These are phyloP conservation scores for Tuber brumale DNA, from an alignment of 495 filamentous ascomycete genomes.

Conservation along the genomic window DNA sequence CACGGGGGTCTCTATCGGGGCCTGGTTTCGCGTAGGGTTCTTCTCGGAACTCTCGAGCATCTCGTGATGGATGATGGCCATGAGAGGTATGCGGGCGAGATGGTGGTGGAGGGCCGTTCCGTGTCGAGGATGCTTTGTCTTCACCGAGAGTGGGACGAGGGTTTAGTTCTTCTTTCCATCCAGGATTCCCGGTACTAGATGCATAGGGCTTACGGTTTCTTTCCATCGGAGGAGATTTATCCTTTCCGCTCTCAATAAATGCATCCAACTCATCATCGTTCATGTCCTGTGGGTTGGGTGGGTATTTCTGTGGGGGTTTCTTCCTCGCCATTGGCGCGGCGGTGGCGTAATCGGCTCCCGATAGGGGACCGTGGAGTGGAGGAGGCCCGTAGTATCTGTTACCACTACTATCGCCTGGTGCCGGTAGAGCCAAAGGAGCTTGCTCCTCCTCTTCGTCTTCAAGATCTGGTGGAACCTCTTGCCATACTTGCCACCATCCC, in stretches of 20 bases:
- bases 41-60: slow-evolving; percentile 11
- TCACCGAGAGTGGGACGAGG: slow-evolving; percentile 37
- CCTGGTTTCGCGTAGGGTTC: slow-evolving; percentile 9
- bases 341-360: slow-evolving; percentile 14
- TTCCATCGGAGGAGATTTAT: slow-evolving; percentile 22
- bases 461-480: slow-evolving; percentile 35
- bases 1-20: background rate
- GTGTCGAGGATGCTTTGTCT: slow-evolving; percentile 24
- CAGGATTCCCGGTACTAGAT: slow-evolving; percentile 7
- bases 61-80: slow-evolving; percentile 23
- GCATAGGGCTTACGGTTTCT: slow-evolving; percentile 21
- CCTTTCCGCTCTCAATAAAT: slow-evolving; percentile 6
- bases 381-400: slow-evolving; percentile 25
- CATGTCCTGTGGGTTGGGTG: background rate
- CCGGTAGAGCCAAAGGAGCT: slow-evolving; percentile 32
- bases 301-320: slow-evolving; percentile 6
- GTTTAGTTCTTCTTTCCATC: slow-evolving; percentile 33
- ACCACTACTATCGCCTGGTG: slow-evolving; percentile 15
- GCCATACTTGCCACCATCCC: slow-evolving; percentile 38
- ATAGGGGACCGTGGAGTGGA: slow-evolving; percentile 21
- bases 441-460: slow-evolving; percentile 34
- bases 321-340: slow-evolving; percentile 10
- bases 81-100: slow-evolving; percentile 32
- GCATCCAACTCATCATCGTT: slow-evolving; percentile 29
- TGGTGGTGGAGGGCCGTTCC: slow-evolving; percentile 16